Conservation (phyloP, 768 basidiomycete genomes). For the Clavulina sp. region DNA sequence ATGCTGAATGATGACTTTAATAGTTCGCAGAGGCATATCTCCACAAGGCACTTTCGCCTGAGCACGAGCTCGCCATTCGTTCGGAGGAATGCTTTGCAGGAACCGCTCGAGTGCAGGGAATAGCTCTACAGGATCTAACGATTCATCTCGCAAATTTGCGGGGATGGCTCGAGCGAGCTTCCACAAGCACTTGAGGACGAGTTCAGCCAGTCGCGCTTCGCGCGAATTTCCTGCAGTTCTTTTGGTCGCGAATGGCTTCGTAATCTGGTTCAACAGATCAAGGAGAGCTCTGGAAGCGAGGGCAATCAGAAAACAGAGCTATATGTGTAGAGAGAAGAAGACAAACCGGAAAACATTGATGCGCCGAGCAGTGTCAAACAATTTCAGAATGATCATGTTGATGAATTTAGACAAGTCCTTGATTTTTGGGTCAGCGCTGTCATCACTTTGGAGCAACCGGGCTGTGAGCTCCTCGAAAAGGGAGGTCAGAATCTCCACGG, state of each 20-base stretch:
- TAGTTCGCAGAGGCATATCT: slow-evolving; percentile 93
- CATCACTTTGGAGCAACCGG: slow-evolving; percentile 85
- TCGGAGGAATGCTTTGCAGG: slow-evolving; percentile 80
- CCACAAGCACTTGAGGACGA: slow-evolving; percentile 94
- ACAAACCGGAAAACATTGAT: slow-evolving; percentile 83
- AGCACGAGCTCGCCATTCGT: slow-evolving; percentile 87
- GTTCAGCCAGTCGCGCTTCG: slow-evolving; percentile 76
- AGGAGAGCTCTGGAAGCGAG: slow-evolving; percentile 45
- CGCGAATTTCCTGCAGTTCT: slow-evolving; percentile 58
- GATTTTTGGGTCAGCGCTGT: slow-evolving; percentile 62
- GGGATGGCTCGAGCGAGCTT: slow-evolving; percentile 91
- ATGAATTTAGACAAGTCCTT: slow-evolving; percentile 92
- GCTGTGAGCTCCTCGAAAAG: slow-evolving; percentile 85
- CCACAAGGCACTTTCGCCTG: slow-evolving; percentile 85
- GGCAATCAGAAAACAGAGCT: not conserved
- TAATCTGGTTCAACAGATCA: slow-evolving; percentile 59
- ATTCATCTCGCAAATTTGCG: slow-evolving; percentile 64
- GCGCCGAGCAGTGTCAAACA: slow-evolving; percentile 78
- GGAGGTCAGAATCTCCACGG: slow-evolving; percentile 66
- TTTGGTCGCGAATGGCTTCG: slow-evolving; percentile 65
- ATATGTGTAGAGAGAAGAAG: not conserved
- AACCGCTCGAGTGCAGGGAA: slow-evolving; percentile 91
- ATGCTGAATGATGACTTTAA: slow-evolving; percentile 97
- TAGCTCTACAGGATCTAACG: slow-evolving; percentile 72
- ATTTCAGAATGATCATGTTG: slow-evolving; percentile 90